Conservation (phyloP, 2,329 filamentous ascomycete species). For the Cadophora sp. region DNA sequence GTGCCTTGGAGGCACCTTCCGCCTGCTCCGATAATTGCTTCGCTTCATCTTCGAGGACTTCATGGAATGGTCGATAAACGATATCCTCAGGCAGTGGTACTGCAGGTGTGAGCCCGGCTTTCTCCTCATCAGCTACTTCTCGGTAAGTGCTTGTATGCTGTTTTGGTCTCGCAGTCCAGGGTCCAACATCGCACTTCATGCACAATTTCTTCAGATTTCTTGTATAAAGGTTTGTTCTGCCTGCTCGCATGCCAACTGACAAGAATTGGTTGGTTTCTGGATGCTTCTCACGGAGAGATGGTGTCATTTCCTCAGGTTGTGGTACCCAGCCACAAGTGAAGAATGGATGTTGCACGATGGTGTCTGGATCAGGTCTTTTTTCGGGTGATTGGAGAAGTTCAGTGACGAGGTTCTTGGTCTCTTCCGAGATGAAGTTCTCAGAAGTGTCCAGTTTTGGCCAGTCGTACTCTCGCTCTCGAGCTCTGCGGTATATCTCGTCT, state of each 20-base stretch:
- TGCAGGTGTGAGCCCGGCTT: conserved; percentile 66
- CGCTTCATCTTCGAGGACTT: conserved; percentile 61
- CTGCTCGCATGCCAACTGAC: conserved; percentile 52
- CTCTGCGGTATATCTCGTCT: conserved; percentile 82
- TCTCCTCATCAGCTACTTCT: conserved; percentile 72
- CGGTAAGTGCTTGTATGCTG: conserved; percentile 61
- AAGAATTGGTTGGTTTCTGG: conserved; percentile 64
- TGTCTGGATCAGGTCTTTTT: conserved; percentile 75
- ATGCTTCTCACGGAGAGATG: conserved; percentile 61
- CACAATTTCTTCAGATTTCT: conserved; percentile 65
- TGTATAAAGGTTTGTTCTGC: conserved; percentile 46
- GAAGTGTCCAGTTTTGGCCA: conserved; percentile 74
- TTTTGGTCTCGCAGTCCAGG: conserved; percentile 55
- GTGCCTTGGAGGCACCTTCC: conserved; percentile 24
- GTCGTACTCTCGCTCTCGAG: conserved; percentile 75
- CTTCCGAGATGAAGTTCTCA: conserved; percentile 73
- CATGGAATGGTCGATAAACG: conserved; percentile 70
- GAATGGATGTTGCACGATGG: conserved; percentile 80
- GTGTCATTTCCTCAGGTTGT: conserved; percentile 61
- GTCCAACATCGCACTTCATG: conserved; percentile 63
- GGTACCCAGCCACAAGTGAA: conserved; percentile 81
- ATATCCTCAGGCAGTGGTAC: conserved; percentile 67
- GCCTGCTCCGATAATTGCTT: conserved; percentile 23
- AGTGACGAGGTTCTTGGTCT: conserved; percentile 80
- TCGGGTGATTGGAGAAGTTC: conserved; percentile 79